Percentiles rank a stretch among this genome's conserved stretches.
These are phyloP conservation scores for Boletus sp. DNA, from an alignment of 1,284 basidiomycete genomes.

Conservation along the genomic window DNA sequence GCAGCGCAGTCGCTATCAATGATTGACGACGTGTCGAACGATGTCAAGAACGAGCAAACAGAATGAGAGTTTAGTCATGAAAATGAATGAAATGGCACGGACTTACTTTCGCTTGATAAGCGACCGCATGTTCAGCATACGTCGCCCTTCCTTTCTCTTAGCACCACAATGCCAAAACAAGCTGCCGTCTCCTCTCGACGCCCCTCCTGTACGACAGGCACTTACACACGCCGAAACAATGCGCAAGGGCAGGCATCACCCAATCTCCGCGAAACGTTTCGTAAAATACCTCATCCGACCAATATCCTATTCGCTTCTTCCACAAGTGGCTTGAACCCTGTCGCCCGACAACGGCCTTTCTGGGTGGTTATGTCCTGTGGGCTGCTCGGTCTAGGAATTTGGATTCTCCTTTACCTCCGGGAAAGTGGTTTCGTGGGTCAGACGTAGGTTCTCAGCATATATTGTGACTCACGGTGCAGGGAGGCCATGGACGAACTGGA, in stretches of 20 bases:
- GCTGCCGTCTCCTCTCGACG: no score
- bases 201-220: no score
- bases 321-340: constrained; percentile 36
- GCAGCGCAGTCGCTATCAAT: no score
- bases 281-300: constrained; percentile 19
- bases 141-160: no score
- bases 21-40: no score
- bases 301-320: constrained; percentile 25
- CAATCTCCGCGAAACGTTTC: constrained; percentile 1
- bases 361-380: constrained; percentile 40
- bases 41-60: no score
- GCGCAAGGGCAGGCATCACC: not conserved
- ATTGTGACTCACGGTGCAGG: constrained; percentile 52
- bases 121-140: no score
- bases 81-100: no score
- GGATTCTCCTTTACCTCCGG: constrained; percentile 69
- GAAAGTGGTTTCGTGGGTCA: constrained; percentile 40
- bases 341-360: constrained; percentile 33
- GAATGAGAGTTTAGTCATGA: no score
- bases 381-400: constrained; percentile 48
- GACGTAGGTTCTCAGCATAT: not conserved
- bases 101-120: no score
- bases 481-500: constrained; percentile 49
- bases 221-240: not conserved
- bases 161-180: no score